Base-by-base conservation (phyloP, 805 yeast species). In the Metschnikowia gelsemii region DNA sequence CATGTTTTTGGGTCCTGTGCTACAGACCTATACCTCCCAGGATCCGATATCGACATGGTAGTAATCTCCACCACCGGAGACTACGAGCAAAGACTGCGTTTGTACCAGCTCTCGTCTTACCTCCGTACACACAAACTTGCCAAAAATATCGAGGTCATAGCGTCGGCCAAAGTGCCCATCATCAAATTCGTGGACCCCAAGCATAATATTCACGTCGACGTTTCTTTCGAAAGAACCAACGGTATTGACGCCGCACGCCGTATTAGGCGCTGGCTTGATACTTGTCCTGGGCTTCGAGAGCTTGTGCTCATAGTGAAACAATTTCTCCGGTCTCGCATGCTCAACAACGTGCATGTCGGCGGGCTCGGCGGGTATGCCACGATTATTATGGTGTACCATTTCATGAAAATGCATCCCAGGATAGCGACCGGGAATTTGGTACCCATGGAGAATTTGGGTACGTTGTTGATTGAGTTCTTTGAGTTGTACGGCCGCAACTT, bases 21-120 rank as follows among this genome's bases (percentile, higher is more conserved):
- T 0, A 90, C 97, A 0, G 96, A 90, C 57, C 67, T 91, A 46
- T 91, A 89, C 57, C 70, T 91, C 13, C 98, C 98, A 0, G 96
- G 96, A 2, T 87, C 96, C 0, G 99, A 91, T 70, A 88, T 91
- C 23, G 99, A 91, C 62, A 82, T 93, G 81, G 97, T 90, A 32
- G 77, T 91, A 18, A 70, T 82, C 3, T 84, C 95, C 17, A 63
- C 72, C 13, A 63, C 68, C 11, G 80, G 82, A 2, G 76, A 72
- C 47, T 73, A 77, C 51, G 88, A 78, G 53, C 76, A 74, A 43
- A 76, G 87, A 56, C 72, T 79, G n/a, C 68, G 78, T 18, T 63
- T 91, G 33, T 89, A 82, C 58, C 82, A 81, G 53, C 68, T 91
- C 8, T 80, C 96, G 2, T 79, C 88, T 4, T 78, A 74, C 53